Evolutionary conservation across 352 stramenopile species (phyloP), one percentile per base, ranked within the genome.

Genomic region (Phytophthora meadii): DNA sequence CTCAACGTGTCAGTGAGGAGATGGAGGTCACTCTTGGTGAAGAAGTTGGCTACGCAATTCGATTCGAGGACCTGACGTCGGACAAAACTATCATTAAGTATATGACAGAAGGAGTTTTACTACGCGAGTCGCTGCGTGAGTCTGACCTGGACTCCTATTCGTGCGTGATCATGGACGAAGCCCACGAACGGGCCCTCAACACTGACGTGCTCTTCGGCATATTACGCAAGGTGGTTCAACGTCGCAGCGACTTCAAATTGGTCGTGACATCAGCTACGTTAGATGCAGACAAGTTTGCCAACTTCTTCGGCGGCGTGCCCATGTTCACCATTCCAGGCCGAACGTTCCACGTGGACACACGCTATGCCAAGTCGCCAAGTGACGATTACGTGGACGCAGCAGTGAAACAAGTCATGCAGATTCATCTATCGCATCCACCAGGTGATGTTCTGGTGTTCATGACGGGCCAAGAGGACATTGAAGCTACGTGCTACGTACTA

Each of bases 371-470:
- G 78, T 94, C 90, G 4, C 90, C 98, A 0, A 84, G 88, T 53
- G 95, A 99, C 50, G 98, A 99, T 74, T 99, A 99, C 66, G 97
- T 99, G 0, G 97, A 99, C 68, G 90, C 96, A 6, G 97, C 97
- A 1, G 97, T 99, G 25, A 99, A 99, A 64, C 95, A 99, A 81
- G 94, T 98, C 14, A 90, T 99, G 48, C 94, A 98, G 64, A 99
- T 99, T 68, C 98, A 99, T 76, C 87, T 99, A 47, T 98, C 96
- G 37, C 93, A 97, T 49, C 95, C 95, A 14, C 92, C 95, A 10
- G 98, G 98, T 40, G 98, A 99, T 77, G 97, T 99, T 61, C 70
- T 99, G 5, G 96, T 99, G 39, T 99, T 99, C 71, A 99, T 99
- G 97, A 99, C 98, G 1, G 98, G 98, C 6, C 98, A 99, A 79